Evolutionary conservation across 495 filamentous ascomycete genomes (phyloP), one percentile per base, ranked within the genome.

Genomic region (Aspergillus ostianus): DNA sequence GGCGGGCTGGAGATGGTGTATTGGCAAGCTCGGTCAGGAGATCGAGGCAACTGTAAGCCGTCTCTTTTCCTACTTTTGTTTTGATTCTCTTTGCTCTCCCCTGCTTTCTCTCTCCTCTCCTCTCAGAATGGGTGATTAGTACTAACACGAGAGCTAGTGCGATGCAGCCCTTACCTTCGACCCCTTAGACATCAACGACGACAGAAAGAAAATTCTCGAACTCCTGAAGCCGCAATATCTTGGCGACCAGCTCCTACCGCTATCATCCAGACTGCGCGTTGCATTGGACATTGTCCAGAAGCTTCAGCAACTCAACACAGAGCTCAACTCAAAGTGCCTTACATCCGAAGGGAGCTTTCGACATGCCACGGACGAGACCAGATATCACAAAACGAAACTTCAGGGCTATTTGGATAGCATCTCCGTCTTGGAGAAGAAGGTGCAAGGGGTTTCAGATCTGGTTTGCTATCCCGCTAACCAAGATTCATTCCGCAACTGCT

Each of bases 391-490:
- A 5, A 49, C 47, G 0, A 48, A 17, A 13, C 29, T 66, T 0
- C 57, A 66, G 27, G 61, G 59, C 3, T 18, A 60, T 47, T 2
- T 63, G 15, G 56, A 60, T 12, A 66, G 61, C 27, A 50, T 64
- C 8, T 45, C 53, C 2, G 57, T 59, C 0, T 51, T 64, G 9
- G 64, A 66, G 45, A 53, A 55, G 45, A 66, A 60, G 46, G 53
- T 66, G 0, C 60, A 61, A 20, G 64, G 55, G 4, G 57, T 64
- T 15, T 64, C 62, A 6, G 47, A 64, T 44, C 49, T 69, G 29
- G 64, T 66, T 57, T 19, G 51, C 32, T 7, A 61, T 27, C 51
- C 64, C 17, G 68, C 67, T 57, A 59, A 65, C 48, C 21, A 60
- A 6, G n/a, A n/a, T n/a, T n/a, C n/a, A n/a, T n/a, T 69, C 26